Evolutionary conservation across 257 asterid genomes (phyloP), one percentile per base, ranked within the genome.

Genomic region (Leptodermis oblonga): DNA sequence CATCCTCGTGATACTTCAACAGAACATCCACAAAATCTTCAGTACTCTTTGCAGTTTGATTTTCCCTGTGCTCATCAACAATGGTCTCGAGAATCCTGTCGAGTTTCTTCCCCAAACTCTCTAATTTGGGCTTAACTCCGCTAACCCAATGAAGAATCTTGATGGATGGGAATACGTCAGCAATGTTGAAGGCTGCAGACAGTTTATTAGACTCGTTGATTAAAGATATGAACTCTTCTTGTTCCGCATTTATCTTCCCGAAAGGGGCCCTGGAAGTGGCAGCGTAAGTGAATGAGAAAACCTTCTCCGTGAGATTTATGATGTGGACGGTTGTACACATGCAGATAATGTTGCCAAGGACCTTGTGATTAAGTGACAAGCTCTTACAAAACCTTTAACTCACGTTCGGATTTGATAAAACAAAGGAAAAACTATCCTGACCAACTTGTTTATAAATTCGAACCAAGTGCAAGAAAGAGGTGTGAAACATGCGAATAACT

Each of bases 81-180:
- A 85, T 76, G 22, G 33, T 23, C 25, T 80, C 81, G 1, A 79
- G 70, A 7, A 81, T 74, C 9, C n/a, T 14, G 17, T 85, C 87
- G 0, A 62, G 15, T 58, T 59, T 26, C 0, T 7, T 8, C 25
- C 78, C 82, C 7, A 81, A n/a, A 41, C 20, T 70, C 67, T 33
- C 51, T 52, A 76, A 22, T n/a, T 34, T 76, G 55, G 49, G 54
- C 46, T 65, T 78, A 61, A 80, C 33, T 23, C 83, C 74, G 28
- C 77, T 74, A 49, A 81, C 34, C 66, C 53, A 52, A 74, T 69
- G 66, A 33, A 73, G 31, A 8, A 73, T 55, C 62, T 65, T 65
- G 9, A 73, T n/a, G 15, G 77, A 73, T 42, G 72, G 72, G 53
- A 41, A 73, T 7, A 65, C 14, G 55, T 73, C 72, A 73, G 72